Evolutionary conservation across 2,329 filamentous ascomycete genomes (phyloP), one percentile per base, ranked within the genome.

Genomic region (Ceratocystis eucalypticola): DNA sequence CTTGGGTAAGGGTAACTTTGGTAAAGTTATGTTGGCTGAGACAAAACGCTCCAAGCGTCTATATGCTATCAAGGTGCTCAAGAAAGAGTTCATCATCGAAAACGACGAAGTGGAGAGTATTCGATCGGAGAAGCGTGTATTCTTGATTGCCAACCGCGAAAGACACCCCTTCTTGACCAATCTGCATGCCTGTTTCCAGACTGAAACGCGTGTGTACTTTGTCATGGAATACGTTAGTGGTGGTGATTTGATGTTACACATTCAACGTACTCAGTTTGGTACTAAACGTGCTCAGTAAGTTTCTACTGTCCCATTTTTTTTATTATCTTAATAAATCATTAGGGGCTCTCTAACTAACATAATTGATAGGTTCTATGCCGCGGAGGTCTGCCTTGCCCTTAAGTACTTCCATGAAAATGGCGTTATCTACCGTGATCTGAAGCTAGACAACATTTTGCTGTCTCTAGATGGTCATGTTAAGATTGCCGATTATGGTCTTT

Each of bases 321-420:
- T 5, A 25, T 15, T 33, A 12, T 55, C n/a, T 22, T 30, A 3
- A n/a, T n/a, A 25, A 20, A 22, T 62, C 30, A 2, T 30, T 28
- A 46, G n/a, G 41, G 5, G 17, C 6, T 7, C 17, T 33, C 44
- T n/a, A 5, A n/a, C 25, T 65, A 46, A 57, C 48, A 37, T 20
- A n/a, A n/a, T 61, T 41, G 5, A n/a, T 71, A 91, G 88, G 71
- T 99, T 99, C 76, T 99, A 99, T 74, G 95, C 94, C 61, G 91
- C 93, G 12, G 94, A 99, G 76, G 95, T 99, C 65, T 96, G 94
- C 80, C 77, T 99, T 74, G 94, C 94, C 17, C 80, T 99, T 72
- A 99, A 99, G 76, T 99, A 99, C 76, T 97, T 99, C 82, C 94
- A 99, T 74, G 94, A 99, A 76, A 97, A 99, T 75, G 94, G 94